Conservation (phyloP, 2,329 filamentous ascomycete species). For the Penicillium sp. region DNA sequence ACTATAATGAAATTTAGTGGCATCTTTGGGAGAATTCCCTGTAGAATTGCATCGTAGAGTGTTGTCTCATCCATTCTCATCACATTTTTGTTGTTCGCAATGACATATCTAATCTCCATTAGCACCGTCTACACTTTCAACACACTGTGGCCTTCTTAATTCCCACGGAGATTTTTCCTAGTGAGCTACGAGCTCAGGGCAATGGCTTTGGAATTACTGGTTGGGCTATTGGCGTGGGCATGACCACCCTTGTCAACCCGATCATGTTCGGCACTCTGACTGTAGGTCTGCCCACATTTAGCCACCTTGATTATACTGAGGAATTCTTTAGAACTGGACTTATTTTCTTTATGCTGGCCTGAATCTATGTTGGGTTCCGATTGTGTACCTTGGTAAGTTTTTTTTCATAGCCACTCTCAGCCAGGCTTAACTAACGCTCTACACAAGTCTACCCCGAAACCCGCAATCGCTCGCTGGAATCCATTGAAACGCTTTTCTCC, state of each 20-base stretch:
- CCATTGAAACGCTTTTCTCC: conserved; percentile 53
- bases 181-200: conserved; percentile 58
- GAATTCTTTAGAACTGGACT: conserved; percentile 40
- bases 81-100: conserved; percentile 2
- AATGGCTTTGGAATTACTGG: conserved; percentile 60
- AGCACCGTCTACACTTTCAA: neutral
- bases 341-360: conserved; percentile 55
- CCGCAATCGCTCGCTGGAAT: conserved; percentile 50
- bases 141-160: conserved; percentile 51
- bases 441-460: conserved; percentile 54
- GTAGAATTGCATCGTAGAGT: neutral
- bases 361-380: conserved; percentile 53
- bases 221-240: conserved; percentile 59
- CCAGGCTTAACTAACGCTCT: conserved; percentile 3
- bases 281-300: neutral
- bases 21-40: conserved; percentile 1
- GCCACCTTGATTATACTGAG: neutral
- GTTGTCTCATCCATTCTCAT: neutral
- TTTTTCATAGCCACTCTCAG: neutral
- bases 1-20: neutral
- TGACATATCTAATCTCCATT: neutral
- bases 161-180: conserved; percentile 59
- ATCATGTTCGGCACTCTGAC: conserved; percentile 52
- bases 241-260: conserved; percentile 53
- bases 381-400: conserved; percentile 46